These are phyloP conservation scores for Ampelomyces quisqualis DNA, from an alignment of 2,329 filamentous ascomycete genomes.

Conservation along the genomic window DNA sequence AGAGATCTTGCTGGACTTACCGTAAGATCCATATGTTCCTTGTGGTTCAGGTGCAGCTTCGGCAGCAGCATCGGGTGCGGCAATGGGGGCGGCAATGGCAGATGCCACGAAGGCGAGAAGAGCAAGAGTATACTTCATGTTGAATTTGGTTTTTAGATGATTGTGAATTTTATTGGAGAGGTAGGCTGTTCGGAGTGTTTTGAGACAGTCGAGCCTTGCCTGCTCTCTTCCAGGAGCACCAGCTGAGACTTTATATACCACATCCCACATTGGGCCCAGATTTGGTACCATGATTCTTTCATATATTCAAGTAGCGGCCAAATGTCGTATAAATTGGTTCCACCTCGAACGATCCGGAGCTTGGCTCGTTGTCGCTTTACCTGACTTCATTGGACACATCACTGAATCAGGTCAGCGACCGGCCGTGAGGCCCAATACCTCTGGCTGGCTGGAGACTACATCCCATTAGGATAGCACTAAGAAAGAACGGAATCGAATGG, in stretches of 20 bases:
- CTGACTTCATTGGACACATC: too few species aligned
- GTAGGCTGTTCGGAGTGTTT: not conserved
- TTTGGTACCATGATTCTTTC: not conserved
- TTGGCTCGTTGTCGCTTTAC: too few species aligned
- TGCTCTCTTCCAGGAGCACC: not conserved
- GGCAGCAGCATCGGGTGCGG: conserved; percentile 12
- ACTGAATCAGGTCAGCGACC: too few species aligned
- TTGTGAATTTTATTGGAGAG: not conserved
- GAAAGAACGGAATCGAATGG: too few species aligned
- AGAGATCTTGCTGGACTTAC: conserved; percentile 4
- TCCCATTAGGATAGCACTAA: too few species aligned
- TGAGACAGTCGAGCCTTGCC: not conserved
- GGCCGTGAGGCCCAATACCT: too few species aligned
- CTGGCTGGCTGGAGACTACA: too few species aligned
- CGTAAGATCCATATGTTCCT: conserved; percentile 16
- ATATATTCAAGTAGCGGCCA: too few species aligned
- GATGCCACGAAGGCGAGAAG: conserved; percentile 25
- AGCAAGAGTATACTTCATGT: conserved; percentile 23
- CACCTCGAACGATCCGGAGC: too few species aligned
- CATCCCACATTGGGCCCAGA: not conserved
- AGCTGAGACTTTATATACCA: conserved; percentile 3
- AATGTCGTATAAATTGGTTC: not conserved
- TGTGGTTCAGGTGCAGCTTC: conserved; percentile 19
- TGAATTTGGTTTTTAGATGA: not conserved
- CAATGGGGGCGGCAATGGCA: conserved; percentile 21